These are phyloP conservation scores for Zygotorulaspora danielsina DNA, from an alignment of 805 yeast genomes.

Conservation along the genomic window DNA sequence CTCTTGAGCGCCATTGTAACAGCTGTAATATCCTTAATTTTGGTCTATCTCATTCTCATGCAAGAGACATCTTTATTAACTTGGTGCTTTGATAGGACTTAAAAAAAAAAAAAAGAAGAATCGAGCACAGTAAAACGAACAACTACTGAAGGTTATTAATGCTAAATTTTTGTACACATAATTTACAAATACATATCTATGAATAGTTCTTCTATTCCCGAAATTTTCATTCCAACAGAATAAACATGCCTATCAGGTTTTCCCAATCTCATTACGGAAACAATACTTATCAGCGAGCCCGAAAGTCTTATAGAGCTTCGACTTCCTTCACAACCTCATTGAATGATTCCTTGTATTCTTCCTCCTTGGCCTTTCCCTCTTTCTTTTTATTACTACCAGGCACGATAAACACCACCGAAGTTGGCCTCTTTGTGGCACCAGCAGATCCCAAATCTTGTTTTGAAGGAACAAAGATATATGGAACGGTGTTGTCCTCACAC, in stretches of 20 bases:
- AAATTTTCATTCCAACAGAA: neutral
- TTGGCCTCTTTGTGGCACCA: constrained; percentile 98
- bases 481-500: constrained; percentile 91
- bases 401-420: constrained; percentile 93
- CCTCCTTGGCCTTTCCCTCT: constrained; percentile 62
- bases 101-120: neutral
- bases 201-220: neutral
- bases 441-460: constrained; percentile 98
- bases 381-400: constrained; percentile 92
- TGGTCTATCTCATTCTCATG: too few relatives aligned
- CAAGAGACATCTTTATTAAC: neutral
- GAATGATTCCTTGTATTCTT: constrained; percentile 85
- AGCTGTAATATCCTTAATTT: neutral
- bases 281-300: neutral
- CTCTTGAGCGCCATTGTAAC: constrained; percentile 16
- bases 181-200: constrained; percentile 11
- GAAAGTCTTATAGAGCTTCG: constrained; percentile 29
- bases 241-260: neutral
- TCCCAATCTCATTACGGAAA: neutral
- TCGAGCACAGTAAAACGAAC: neutral
- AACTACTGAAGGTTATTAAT: neutral
- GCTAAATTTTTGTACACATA: constrained; percentile 10
- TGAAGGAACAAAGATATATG: constrained; percentile 90
- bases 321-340: constrained; percentile 96
- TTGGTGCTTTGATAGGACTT: neutral